These are phyloP conservation scores for Phytopythium chamaehyphon DNA, from an alignment of 352 stramenopile genomes.

Conservation along the genomic window DNA sequence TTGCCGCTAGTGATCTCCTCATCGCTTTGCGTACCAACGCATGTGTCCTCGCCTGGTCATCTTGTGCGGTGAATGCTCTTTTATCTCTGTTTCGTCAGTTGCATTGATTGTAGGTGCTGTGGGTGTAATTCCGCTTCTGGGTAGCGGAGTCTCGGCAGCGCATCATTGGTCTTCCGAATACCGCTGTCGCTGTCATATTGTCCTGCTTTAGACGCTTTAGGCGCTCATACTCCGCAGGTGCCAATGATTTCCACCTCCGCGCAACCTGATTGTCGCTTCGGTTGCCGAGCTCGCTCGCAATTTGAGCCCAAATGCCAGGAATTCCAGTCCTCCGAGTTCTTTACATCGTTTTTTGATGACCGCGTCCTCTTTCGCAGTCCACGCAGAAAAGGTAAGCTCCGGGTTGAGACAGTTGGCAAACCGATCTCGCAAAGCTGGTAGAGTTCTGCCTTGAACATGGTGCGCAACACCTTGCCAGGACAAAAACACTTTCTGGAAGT, in stretches of 20 bases:
- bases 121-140: conserved; percentile 14
- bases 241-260: conserved; percentile 36
- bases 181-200: conserved; percentile 27
- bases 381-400: conserved; percentile 54
- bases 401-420: conserved; percentile 70
- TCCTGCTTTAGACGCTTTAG: conserved; percentile 19
- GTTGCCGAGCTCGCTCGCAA: conserved; percentile 39
- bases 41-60: too few relatives aligned
- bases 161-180: conserved; percentile 43
- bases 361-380: conserved; percentile 48
- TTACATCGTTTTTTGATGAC: conserved; percentile 29
- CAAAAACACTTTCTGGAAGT: conserved; percentile 45
- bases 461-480: conserved; percentile 65
- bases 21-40: not conserved
- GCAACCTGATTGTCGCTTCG: conserved; percentile 46
- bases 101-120: conserved; percentile 39
- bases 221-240: conserved; percentile 28
- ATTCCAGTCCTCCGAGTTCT: conserved; percentile 31
- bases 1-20: conserved; percentile 1
- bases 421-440: conserved; percentile 54
- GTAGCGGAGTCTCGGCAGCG: conserved; percentile 12
- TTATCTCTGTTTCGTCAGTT: not conserved
- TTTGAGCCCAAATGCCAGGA: conserved; percentile 33
- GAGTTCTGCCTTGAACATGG: conserved; percentile 47
- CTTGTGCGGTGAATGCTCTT: conserved; percentile 1